Conservation (phyloP, 169 alveolate species). For the Eimeria zaria region DNA sequence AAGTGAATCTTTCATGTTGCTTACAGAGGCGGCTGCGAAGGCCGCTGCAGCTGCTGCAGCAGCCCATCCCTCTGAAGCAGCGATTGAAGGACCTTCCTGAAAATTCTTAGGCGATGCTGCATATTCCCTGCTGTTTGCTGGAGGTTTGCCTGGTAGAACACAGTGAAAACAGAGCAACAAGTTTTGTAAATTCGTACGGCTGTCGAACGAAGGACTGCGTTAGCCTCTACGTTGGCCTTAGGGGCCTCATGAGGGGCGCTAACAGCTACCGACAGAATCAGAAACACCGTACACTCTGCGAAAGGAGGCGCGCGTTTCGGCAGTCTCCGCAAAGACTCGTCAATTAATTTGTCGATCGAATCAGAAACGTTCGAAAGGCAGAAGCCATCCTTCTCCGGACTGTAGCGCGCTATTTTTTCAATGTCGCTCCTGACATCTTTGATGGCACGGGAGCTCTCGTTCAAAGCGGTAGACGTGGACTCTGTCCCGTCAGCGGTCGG, state of each 20-base stretch:
- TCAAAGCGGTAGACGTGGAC: not conserved
- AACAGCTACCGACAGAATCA: not conserved
- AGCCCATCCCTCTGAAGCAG: slow-evolving; percentile 34
- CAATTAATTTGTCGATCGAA: slow-evolving; percentile 17
- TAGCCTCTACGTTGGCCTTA: not conserved
- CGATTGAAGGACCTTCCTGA: not conserved
- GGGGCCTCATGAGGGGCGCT: not conserved
- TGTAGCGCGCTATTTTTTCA: not conserved
- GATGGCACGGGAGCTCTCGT: not conserved
- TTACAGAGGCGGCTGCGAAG: slow-evolving; percentile 44
- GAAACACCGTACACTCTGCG: not conserved
- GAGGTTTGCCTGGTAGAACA: not conserved
- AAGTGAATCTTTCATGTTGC: not conserved
- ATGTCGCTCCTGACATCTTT: not conserved
- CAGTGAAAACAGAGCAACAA: not conserved
- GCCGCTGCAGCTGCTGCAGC: slow-evolving; percentile 60
- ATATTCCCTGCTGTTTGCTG: not conserved
- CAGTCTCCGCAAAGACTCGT: not conserved
- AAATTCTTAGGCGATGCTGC: not conserved
- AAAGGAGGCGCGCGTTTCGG: not conserved
- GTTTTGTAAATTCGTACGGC: not conserved
- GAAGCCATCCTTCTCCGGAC: not conserved
- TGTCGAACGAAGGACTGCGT: not conserved
- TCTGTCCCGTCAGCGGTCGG: not conserved
- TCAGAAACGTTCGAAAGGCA: slow-evolving; percentile 23